Evolutionary conservation across 257 asterid genomes (phyloP).

Genomic region (Solanum gracilifrons): DNA sequence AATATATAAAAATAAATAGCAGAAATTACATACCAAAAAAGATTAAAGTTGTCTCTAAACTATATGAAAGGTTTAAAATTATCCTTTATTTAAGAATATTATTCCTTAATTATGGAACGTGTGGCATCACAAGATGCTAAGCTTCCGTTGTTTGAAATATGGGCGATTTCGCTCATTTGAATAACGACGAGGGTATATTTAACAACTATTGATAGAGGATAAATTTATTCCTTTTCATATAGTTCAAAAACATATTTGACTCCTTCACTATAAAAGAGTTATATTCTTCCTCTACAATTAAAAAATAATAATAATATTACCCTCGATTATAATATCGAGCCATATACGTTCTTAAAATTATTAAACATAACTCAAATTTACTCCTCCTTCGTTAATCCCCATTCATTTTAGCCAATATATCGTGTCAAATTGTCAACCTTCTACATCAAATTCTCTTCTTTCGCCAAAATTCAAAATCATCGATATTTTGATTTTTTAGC

Average conservation of each 20-base stretch:
- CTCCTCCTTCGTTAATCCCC: background rate
- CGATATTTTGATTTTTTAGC: no score
- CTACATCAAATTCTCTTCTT: background rate
- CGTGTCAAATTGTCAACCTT: background rate
- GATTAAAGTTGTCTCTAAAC: no score
- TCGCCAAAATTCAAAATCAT: background rate
- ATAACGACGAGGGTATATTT: no score
- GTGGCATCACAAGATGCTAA: background rate
- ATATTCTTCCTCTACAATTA: background rate
- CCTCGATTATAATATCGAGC: background rate
- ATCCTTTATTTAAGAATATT: no score
- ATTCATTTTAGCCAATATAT: no score
- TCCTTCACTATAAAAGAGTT: background rate
- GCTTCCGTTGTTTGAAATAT: background rate
- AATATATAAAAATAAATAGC: no score
- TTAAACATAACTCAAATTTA: background rate
- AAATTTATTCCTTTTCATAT: no score
- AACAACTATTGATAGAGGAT: background rate
- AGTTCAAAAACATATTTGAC: rapidly evolving
- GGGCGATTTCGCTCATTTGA: background rate
- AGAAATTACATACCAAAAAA: background rate
- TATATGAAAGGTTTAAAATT: no score
- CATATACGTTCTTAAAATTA: background rate
- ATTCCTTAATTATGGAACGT: background rate
- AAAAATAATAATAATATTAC: no score